phyloP scores from a whole-genome alignment of 305 asterid species.

The Stenogyne calaminthoides region DNA sequence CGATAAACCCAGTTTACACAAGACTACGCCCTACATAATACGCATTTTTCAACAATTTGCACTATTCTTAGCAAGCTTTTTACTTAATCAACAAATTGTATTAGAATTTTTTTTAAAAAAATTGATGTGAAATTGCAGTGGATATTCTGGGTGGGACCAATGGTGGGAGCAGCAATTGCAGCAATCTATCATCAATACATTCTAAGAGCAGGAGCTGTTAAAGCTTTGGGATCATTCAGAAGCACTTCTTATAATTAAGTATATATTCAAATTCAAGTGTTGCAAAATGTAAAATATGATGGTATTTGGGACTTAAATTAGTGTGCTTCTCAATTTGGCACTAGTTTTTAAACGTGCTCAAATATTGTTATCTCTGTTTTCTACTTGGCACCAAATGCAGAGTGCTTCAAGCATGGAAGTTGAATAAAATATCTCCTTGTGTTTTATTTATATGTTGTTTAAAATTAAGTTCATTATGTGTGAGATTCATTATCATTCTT shows the following conservation, averaged over 20 bases:
- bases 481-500: too few relatives aligned
- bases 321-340: background rate
- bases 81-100: background rate
- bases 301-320: too few relatives aligned
- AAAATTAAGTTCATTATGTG: too few relatives aligned
- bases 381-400: background rate
- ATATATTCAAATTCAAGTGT: background rate
- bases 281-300: background rate
- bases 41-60: too few relatives aligned
- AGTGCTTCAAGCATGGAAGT: background rate
- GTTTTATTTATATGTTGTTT: too few relatives aligned
- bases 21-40: too few relatives aligned
- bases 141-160: conserved; percentile 92
- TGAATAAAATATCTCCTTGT: background rate
- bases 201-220: conserved; percentile 68
- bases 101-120: too few relatives aligned
- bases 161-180: conserved; percentile 81
- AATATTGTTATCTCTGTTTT: background rate
- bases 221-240: conserved; percentile 76
- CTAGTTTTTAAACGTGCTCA: background rate
- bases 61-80: background rate
- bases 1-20: too few relatives aligned
- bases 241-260: conserved; percentile 49
- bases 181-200: conserved; percentile 71
- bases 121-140: conserved; percentile 44